Evolutionary conservation across 1,139 yeast species (phyloP), one percentile per base, ranked within the genome.

Genomic region (Hansenula lynferdii): DNA sequence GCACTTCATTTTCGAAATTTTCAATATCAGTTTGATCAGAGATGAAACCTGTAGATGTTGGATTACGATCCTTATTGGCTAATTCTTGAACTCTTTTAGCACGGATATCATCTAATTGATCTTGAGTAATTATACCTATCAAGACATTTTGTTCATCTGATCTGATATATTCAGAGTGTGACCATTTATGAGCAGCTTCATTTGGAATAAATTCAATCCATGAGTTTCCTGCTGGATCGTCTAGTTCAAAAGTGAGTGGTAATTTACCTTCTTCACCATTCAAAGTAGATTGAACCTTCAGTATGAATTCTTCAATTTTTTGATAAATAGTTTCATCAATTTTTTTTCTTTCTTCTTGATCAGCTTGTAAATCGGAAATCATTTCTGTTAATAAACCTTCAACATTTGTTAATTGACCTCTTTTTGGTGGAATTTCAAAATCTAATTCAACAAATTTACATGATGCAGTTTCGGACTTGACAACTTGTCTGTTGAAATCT

Each of bases 211-310:
- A 89, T 59, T 89, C 96, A 41, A 94, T 81, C 96, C 97, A 94
- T 2, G 97, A 90, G 65, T 94, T 92, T 17, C 99, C 99, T 1
- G 97, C 77, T 25, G 98, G 97, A 63, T 92, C 99, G 60, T 90
- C 97, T 16, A 89, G 65, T 15, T 76, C 70, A 38, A 94, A 74
- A 0, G 95, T 85, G 46, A 92, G 59, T 2, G 98, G 98, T 43
- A 89, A 65, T 12, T 77, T 72, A 27, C 75, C 78, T 40, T 75
- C 75, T 42, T 80, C 80, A 42, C 87, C 92, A 20, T 72, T 70
- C 21, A 86, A 67, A 41, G 72, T 77, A 8, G 72, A 62, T 43
- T 69, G 63, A 28, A 89, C 80, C 52, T 76, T 82, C 23, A 55
- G 60, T 42, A 89, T 72, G 42, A 92, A 83, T 27, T 67, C 77